These are phyloP conservation scores for Copromyces sp. DNA, from an alignment of 495 filamentous ascomycete species.

Conservation along the genomic window DNA sequence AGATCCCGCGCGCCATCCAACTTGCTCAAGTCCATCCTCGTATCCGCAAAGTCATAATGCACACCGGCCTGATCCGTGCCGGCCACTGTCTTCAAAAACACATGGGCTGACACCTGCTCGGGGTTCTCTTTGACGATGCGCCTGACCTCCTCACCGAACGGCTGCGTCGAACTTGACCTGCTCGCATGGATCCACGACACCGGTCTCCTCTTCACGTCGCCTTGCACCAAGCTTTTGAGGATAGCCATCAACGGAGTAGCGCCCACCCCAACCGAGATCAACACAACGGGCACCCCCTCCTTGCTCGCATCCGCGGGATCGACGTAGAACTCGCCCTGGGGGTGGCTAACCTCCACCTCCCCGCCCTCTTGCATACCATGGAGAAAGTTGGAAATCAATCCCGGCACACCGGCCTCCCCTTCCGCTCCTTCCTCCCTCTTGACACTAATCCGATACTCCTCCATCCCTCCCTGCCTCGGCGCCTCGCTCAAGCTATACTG, in stretches of 20 bases:
- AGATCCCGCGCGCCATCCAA: conserved; percentile 43
- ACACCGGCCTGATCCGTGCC: conserved; percentile 38
- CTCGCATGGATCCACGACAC: conserved; percentile 61
- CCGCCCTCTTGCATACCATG: conserved; percentile 53
- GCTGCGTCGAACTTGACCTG: conserved; percentile 36
- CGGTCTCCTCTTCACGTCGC: conserved; percentile 29
- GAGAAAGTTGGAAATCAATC: conserved; percentile 59
- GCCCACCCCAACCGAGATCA: conserved; percentile 61
- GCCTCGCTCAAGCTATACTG: conserved; percentile 65
- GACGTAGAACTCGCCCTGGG: conserved; percentile 59
- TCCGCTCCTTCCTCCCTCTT: conserved; percentile 48
- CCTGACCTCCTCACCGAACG: conserved; percentile 44
- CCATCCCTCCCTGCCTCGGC: conserved; percentile 26
- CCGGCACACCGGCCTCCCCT: conserved; percentile 38
- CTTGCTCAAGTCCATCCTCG: conserved; percentile 42
- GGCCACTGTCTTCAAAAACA: conserved; percentile 31
- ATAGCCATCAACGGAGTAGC: conserved; percentile 58
- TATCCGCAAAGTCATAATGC: conserved; percentile 46
- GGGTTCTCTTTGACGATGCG: conserved; percentile 33
- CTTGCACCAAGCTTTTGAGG: conserved; percentile 38
- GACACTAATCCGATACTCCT: conserved; percentile 60
- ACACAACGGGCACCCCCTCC: conserved; percentile 43
- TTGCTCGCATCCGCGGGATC: conserved; percentile 26
- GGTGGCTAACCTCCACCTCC: conserved; percentile 53
- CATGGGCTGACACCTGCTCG: conserved; percentile 27